Percentiles rank a stretch among this genome's conserved stretches.
These are phyloP conservation scores for Smittium culicis DNA, from an alignment of 371 early-diverging fungal species.

Conservation along the genomic window DNA sequence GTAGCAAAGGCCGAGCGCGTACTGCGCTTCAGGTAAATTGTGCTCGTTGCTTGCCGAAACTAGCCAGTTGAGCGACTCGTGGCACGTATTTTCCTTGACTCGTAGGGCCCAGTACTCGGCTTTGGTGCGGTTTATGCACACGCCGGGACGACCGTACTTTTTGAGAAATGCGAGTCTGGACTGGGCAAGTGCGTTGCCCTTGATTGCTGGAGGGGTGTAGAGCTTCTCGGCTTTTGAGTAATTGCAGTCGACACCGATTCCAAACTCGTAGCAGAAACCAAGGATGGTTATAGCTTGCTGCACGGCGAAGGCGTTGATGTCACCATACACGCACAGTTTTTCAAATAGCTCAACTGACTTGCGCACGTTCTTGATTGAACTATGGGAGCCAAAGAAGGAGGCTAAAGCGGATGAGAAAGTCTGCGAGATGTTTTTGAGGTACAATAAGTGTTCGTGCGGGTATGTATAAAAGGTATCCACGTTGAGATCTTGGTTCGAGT, in stretches of 20 bases:
- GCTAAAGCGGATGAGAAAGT: slow-evolving; percentile 1
- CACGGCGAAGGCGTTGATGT: neutral
- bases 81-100: slow-evolving; percentile 27
- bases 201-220: slow-evolving; percentile 42
- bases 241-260: slow-evolving; percentile 44
- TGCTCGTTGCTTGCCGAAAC: slow-evolving; percentile 37
- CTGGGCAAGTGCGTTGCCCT: slow-evolving; percentile 40
- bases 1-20: slow-evolving; percentile 57
- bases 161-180: slow-evolving; percentile 54
- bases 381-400: slow-evolving; percentile 2
- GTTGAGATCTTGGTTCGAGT: neutral
- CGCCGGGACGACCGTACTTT: slow-evolving; percentile 57
- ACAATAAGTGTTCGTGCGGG: neutral
- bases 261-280: slow-evolving; percentile 68
- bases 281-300: slow-evolving; percentile 21
- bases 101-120: slow-evolving; percentile 45
- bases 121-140: slow-evolving; percentile 53
- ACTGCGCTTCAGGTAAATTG: slow-evolving; percentile 36
- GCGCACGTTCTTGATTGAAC: neutral
- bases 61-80: slow-evolving; percentile 41
- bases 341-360: neutral
- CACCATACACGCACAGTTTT: neutral
- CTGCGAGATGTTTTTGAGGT: neutral
- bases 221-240: slow-evolving; percentile 40
- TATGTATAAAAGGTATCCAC: neutral